phyloP scores from a whole-genome alignment of 2,329 filamentous ascomycete genomes.

The Cytospora paraplurivora region DNA sequence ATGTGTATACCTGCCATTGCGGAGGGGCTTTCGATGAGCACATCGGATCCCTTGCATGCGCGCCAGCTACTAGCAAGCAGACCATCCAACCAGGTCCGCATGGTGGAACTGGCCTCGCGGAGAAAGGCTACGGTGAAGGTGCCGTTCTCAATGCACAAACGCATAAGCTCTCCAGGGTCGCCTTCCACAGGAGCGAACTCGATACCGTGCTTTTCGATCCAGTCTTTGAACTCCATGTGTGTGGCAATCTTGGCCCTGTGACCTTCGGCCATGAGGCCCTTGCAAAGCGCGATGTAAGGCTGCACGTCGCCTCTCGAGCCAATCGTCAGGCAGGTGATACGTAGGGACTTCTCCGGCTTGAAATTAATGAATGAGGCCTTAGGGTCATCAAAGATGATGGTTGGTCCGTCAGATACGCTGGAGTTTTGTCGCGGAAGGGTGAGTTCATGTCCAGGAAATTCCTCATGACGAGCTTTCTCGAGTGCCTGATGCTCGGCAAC shows the following conservation, averaged over 20 bases:
- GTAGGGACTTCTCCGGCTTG: slow-evolving; percentile 78
- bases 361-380: slow-evolving; percentile 87
- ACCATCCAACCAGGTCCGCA: slow-evolving; percentile 93
- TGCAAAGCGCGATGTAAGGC: slow-evolving; percentile 95
- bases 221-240: slow-evolving; percentile 83
- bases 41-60: slow-evolving; percentile 82
- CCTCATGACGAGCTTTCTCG: slow-evolving; percentile 67
- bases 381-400: slow-evolving; percentile 87
- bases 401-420: slow-evolving; percentile 60
- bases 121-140: slow-evolving; percentile 95
- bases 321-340: slow-evolving; percentile 91
- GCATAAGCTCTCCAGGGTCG: slow-evolving; percentile 92
- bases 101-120: slow-evolving; percentile 81
- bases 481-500: slow-evolving; percentile 80
- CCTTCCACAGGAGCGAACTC: slow-evolving; percentile 87
- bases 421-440: slow-evolving; percentile 51
- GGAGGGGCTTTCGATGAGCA: slow-evolving; percentile 92
- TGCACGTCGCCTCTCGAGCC: slow-evolving; percentile 95
- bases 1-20: slow-evolving; percentile 99
- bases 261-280: slow-evolving; percentile 83
- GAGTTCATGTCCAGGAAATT: slow-evolving; percentile 53
- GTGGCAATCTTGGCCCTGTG: slow-evolving; percentile 88
- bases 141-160: slow-evolving; percentile 92
- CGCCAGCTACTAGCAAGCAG: slow-evolving; percentile 79
- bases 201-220: slow-evolving; percentile 92